Percentiles rank a stretch among this genome's conserved stretches.
Evolutionary conservation across 1,284 basidiomycete genomes (phyloP).

Genomic region (Apiotrichum montevideense): DNA sequence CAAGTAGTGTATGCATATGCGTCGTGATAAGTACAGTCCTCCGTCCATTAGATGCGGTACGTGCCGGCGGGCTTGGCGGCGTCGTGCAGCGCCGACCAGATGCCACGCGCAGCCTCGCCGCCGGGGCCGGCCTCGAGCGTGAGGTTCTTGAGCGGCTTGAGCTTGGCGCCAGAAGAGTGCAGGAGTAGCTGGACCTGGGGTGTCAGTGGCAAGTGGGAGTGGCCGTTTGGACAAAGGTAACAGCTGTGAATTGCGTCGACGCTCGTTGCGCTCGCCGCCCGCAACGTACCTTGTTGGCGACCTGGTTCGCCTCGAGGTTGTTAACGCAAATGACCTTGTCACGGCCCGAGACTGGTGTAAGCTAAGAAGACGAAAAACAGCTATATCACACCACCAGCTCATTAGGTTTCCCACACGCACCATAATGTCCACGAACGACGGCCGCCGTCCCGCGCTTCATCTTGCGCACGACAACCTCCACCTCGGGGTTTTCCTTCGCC

Average conservation of each 20-base stretch:
- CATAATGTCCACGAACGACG: conserved; percentile 47
- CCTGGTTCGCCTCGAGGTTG: conserved; percentile 41
- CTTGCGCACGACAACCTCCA: conserved; percentile 47
- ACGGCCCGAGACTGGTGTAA: conserved; percentile 45
- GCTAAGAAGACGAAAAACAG: not conserved
- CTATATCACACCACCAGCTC: not conserved
- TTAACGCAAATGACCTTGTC: conserved; percentile 51
- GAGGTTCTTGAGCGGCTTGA: conserved; percentile 43
- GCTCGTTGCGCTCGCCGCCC: too few species aligned
- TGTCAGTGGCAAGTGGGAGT: not conserved
- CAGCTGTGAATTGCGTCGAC: too few species aligned
- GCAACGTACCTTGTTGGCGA: conserved; percentile 36
- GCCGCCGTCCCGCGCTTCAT: conserved; percentile 44
- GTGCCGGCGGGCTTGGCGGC: conserved; percentile 30
- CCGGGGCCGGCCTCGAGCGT: conserved; percentile 44
- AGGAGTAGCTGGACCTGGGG: conserved; percentile 35
- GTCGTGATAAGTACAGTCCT: not conserved
- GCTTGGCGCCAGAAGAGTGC: conserved; percentile 42
- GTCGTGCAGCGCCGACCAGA: conserved; percentile 44
- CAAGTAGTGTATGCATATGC: conserved; percentile 4
- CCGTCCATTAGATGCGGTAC: conserved; percentile 35
- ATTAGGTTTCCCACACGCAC: conserved; percentile 26
- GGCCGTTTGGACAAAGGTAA: not conserved
- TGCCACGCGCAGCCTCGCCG: conserved; percentile 40
- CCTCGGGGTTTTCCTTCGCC: conserved; percentile 45